Evolutionary conservation across 1,284 basidiomycete genomes (phyloP).

Genomic region (Puccinia hordei): DNA sequence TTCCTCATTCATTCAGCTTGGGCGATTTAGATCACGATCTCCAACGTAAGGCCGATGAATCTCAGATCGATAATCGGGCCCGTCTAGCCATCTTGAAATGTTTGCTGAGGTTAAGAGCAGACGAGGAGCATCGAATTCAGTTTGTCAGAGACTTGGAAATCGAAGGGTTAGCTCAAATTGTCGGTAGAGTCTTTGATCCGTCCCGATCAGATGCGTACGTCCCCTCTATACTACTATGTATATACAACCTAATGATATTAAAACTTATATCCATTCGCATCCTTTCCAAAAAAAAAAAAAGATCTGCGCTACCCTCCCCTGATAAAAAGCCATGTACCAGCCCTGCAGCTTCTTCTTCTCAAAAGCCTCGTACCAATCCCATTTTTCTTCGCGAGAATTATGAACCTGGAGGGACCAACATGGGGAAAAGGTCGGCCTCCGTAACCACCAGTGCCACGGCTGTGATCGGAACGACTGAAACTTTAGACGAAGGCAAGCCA

Average conservation of each 20-base stretch:
- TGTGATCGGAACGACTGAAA: not conserved
- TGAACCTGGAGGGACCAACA: not conserved
- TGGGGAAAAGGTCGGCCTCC: conserved; percentile 19
- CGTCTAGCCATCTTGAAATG: conserved; percentile 80
- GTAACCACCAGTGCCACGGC: conserved; percentile 1
- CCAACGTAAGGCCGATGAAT: conserved; percentile 49
- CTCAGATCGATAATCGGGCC: conserved; percentile 62
- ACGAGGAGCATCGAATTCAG: conserved; percentile 85
- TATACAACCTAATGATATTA: not conserved
- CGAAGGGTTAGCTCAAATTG: conserved; percentile 60
- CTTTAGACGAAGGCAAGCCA: conserved; percentile 62
- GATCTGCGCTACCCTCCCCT: not conserved
- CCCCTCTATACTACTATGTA: not conserved
- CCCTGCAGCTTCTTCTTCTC: not conserved
- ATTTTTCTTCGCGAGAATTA: not conserved
- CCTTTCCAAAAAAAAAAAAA: not conserved
- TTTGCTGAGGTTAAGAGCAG: conserved; percentile 82
- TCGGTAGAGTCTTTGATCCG: conserved; percentile 56
- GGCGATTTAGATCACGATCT: conserved; percentile 51
- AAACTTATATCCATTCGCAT: not conserved
- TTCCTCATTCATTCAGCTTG: conserved; percentile 51
- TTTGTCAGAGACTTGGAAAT: conserved; percentile 64
- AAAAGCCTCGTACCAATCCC: not conserved
- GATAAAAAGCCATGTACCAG: conserved; percentile 7
- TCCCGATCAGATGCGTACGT: conserved; percentile 6